These are phyloP conservation scores for Ettlia oleoabundans DNA, from an alignment of 139 green algal species.

Conservation along the genomic window DNA sequence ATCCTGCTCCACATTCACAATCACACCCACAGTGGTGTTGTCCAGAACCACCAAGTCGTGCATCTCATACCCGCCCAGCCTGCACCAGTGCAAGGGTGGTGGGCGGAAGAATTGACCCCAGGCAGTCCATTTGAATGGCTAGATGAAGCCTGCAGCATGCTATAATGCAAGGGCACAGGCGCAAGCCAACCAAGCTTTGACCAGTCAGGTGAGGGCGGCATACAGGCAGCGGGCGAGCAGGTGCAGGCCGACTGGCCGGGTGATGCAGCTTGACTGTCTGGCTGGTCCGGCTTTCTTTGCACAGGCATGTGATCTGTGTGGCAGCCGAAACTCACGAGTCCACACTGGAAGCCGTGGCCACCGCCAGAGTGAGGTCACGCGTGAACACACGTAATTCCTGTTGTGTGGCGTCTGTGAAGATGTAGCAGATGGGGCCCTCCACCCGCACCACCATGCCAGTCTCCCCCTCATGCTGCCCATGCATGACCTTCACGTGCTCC, in stretches of 20 bases:
- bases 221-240: no score
- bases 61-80: constrained; percentile 88
- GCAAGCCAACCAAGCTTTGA: no score
- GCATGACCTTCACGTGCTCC: constrained; percentile 86
- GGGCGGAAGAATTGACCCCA: background rate
- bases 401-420: constrained; percentile 80
- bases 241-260: no score
- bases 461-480: constrained; percentile 82
- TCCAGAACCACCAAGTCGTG: constrained; percentile 95
- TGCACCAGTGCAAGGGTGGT: constrained; percentile 9
- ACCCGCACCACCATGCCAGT: constrained; percentile 88
- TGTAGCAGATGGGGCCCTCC: constrained; percentile 61
- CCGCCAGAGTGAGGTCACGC: constrained; percentile 79
- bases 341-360: constrained; percentile 48
- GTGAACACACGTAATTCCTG: constrained; percentile 88
- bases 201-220: no score
- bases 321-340: constrained; percentile 50
- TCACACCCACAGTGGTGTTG: constrained; percentile 66
- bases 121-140: no score
- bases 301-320: no score
- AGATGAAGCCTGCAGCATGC: no score
- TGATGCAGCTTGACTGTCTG: no score
- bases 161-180: no score
- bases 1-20: constrained; percentile 83
- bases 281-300: no score